A percentile compares a stretch with the other conserved stretches of the same genome.
phyloP scores from a whole-genome alignment of 306 rosid species.

The Senna tora region DNA sequence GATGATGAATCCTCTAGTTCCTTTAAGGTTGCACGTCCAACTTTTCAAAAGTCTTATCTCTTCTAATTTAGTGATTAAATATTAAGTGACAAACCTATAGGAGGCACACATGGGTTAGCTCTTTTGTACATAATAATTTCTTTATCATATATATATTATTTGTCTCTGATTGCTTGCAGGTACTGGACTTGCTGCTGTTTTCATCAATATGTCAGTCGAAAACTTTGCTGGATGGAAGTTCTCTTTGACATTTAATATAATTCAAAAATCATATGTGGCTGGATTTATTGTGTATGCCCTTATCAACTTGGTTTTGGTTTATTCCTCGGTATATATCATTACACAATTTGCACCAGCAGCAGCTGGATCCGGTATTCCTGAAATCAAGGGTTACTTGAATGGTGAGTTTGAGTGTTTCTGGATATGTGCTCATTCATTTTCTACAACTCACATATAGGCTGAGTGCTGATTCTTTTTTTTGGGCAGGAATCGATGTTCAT shows the following conservation, averaged over 20 bases:
- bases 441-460: constrained; percentile 15
- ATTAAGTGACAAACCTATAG: neutral
- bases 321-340: constrained; percentile 79
- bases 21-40: neutral
- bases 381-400: constrained; percentile 97
- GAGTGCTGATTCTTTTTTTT: constrained; percentile 46
- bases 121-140: neutral
- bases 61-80: neutral
- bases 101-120: neutral
- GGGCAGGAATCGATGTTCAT: constrained; percentile 79
- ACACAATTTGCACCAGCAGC: constrained; percentile 96
- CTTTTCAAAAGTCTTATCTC: neutral
- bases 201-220: constrained; percentile 93
- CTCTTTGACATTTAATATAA: constrained; percentile 80
- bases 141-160: constrained; percentile 11
- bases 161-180: constrained; percentile 56
- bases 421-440: constrained; percentile 21
- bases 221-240: constrained; percentile 99
- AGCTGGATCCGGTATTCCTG: constrained; percentile 99
- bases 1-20: neutral
- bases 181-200: constrained; percentile 95
- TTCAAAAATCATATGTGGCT: constrained; percentile 89
- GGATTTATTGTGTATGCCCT: constrained; percentile 79
- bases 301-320: constrained; percentile 86
- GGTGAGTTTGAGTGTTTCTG: constrained; percentile 57